Percentiles rank a stretch among this genome's conserved stretches.
Conservation (phyloP, 805 yeast species). For the Suhomyces prunicola region DNA sequence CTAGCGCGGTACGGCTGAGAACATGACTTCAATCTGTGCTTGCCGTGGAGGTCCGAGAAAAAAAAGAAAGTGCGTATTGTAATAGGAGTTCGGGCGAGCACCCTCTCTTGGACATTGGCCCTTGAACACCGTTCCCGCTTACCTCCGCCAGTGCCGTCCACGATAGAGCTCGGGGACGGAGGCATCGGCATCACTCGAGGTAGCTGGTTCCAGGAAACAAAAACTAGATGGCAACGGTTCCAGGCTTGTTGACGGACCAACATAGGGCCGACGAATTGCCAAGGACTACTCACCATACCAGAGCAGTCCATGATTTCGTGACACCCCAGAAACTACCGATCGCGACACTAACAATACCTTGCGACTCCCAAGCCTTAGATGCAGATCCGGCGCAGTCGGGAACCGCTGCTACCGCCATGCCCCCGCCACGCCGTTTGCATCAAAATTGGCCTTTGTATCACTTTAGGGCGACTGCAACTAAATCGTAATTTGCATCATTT, state of each 20-base stretch:
- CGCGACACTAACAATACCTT: not conserved
- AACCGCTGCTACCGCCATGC: constrained; percentile 2
- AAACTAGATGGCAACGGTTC: not conserved
- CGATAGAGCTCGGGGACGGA: not conserved
- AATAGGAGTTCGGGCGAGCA: not conserved
- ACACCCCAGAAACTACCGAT: not conserved
- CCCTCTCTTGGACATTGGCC: not conserved
- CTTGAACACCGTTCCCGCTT: not conserved
- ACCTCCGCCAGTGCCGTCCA: not conserved
- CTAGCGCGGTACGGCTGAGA: constrained; percentile 4
- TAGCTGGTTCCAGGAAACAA: not conserved
- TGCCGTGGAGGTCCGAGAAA: constrained; percentile 5
- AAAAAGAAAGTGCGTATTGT: not conserved
- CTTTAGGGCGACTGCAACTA: not conserved
- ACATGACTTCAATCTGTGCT: not conserved
- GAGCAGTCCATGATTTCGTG: not conserved
- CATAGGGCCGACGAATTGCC: not conserved
- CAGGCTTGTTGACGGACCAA: not conserved
- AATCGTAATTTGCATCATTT: constrained; percentile 1
- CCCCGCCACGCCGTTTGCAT: constrained; percentile 1
- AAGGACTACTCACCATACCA: not conserved
- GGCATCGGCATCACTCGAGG: not conserved
- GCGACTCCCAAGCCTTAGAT: not conserved
- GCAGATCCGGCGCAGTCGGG: constrained; percentile 4
- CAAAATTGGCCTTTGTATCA: not conserved